Evolutionary conservation across 1,139 yeast species (phyloP), one percentile per base, ranked within the genome.

Genomic region (Yamadazyma blattariae): DNA sequence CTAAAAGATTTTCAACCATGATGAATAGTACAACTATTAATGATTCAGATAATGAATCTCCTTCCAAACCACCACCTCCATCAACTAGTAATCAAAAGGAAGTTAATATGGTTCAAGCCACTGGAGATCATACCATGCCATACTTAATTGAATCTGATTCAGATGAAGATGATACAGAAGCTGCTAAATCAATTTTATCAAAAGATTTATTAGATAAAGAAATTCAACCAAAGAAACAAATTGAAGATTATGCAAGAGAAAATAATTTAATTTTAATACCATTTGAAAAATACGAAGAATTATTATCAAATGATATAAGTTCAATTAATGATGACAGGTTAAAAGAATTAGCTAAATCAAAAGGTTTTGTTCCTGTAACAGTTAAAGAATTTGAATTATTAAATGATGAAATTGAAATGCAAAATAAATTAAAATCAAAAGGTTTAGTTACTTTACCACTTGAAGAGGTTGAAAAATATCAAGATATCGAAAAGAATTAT

Each of bases 171-270:
- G 53, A 50, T 34, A 28, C 36, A 33, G 17, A 36, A 11, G 30
- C 38, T 33, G 16, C 36, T 11, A 28, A 34, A 16, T 42, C 50
- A 29, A 41, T 50, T 9, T 41, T 59, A 15, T 50, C 64, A 1
- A 54, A 50, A 16, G 65, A 57, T 36, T 41, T 56, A 32, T 36
- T 47, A 25, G 39, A 41, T 24, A 15, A 44, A 9, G 42, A 41
- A 7, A 29, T 40, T 13, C 46, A 41, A 25, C 43, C 48, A 15
- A 40, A 45, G 40, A 41, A 41, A 25, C 44, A 46, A 13, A 57
- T 77, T 16, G 71, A 71, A 40, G 54, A 59, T 16, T 78, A 72
- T 47, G 82, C 82, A 1, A 57, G 64, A 19, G 65, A 65, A 14
- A 69, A 77, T 41, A 69, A 73, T 27, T 51, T 79, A 27, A 42